phyloP scores from a whole-genome alignment of 805 yeast species.

The Candida chilensis region DNA sequence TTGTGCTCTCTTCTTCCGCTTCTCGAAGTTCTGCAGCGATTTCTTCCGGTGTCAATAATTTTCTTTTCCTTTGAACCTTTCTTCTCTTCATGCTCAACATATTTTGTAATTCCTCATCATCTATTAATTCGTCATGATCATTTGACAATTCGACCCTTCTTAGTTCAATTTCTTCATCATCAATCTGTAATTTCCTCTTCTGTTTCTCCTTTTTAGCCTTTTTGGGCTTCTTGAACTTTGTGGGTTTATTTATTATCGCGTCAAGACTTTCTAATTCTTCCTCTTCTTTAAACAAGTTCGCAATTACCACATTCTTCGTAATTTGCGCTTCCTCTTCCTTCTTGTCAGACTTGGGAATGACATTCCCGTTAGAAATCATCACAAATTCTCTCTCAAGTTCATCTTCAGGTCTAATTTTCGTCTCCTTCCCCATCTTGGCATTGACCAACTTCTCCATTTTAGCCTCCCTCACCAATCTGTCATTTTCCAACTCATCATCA shows the following conservation, averaged over 20 bases:
- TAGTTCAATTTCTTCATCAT: conserved; percentile 6
- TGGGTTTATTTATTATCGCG: conserved; percentile 5
- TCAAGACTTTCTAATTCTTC: neutral
- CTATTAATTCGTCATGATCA: conserved; percentile 11
- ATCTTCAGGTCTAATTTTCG: no score
- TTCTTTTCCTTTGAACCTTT: conserved; percentile 12
- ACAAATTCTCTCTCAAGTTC: conserved; percentile 12
- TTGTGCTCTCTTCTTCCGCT: neutral
- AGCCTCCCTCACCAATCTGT: conserved; percentile 7
- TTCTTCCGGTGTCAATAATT: conserved; percentile 9
- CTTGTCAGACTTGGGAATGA: no score
- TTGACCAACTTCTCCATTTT: no score
- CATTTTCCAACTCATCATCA: conserved; percentile 17
- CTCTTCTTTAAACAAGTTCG: neutral
- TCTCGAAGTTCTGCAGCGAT: neutral
- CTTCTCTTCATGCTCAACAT: conserved; percentile 17
- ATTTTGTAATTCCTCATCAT: conserved; percentile 11
- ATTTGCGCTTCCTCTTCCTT: no score
- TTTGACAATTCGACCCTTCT: conserved; percentile 7
- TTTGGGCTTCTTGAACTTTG: conserved; percentile 22
- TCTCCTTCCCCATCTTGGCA: no score
- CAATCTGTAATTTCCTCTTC: conserved; percentile 1
- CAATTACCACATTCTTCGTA: no score
- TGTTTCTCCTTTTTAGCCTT: conserved; percentile 9
- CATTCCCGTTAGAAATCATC: no score